phyloP scores from a whole-genome alignment of 345 rosid species.

The Brassica juncea region DNA sequence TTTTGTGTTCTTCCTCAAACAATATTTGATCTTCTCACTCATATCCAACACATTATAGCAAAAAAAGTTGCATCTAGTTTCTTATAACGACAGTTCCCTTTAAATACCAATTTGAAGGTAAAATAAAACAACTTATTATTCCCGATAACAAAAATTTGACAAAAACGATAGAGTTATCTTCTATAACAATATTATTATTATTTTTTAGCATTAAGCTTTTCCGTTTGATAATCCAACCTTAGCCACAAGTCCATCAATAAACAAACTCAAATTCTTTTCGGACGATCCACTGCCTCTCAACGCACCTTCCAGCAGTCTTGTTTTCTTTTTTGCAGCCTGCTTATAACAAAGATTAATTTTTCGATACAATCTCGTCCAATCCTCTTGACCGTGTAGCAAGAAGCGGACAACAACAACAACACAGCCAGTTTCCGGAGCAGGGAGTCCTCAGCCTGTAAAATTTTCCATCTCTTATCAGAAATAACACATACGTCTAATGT shows the following conservation, averaged over 20 bases:
- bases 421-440: constrained; percentile 15
- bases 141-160: not conserved
- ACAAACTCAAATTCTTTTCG: constrained; percentile 44
- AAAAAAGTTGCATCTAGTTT: no score
- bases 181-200: not conserved
- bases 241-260: constrained; percentile 44
- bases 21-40: no score
- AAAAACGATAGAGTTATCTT: not conserved
- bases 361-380: no score
- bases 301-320: constrained; percentile 42
- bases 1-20: no score
- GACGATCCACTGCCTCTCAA: constrained; percentile 52
- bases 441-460: constrained; percentile 68
- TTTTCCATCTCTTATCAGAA: not conserved
- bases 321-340: no score
- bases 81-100: no score
- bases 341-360: no score
- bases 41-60: no score
- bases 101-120: no score
- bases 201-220: not conserved
- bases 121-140: not conserved
- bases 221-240: constrained; percentile 38
- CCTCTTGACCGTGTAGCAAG: no score
- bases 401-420: no score
- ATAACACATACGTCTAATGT: not conserved